Evolutionary conservation across 2,329 filamentous ascomycete genomes (phyloP), one percentile per base, ranked within the genome.

Genomic region (Aspergillus jensenii): DNA sequence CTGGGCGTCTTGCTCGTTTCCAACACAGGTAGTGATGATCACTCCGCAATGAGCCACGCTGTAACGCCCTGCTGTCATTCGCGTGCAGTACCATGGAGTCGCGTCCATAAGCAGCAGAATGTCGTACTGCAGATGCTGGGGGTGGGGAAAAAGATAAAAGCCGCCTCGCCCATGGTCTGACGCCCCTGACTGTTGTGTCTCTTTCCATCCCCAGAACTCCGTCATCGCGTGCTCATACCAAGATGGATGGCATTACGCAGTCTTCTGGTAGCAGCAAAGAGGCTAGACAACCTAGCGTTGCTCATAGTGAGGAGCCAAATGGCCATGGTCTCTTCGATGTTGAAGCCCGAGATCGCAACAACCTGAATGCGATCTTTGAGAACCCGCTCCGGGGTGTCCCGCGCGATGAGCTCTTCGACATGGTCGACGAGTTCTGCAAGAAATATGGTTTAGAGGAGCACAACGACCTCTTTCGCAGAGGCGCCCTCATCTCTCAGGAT

Each of bases 311-410:
- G 45, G 43, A 61, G 35, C 58, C 54, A 2, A 59, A 51, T 2
- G 39, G 43, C 31, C 59, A 52, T 31, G 58, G 57, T 11, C 52
- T 68, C 17, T 63, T 63, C 31, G 70, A 73, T 43, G 23, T 71
- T 8, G 70, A 72, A 47, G 54, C 58, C 7, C 65, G 59, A 4
- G 48, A 63, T 11, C 52, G 59, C 3, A 62, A 64, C 43, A 67
- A 67, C 15, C 62, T 77, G 11, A 74, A 68, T 59, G 69, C 74
- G 8, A 61, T 73, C 57, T 77, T 84, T 55, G 76, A 79, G 54
- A 87, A 87, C 41, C 82, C 82, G 11, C 74, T 88, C 3, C 79
- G 76, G 2, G 82, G 79, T 0, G 77, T 87, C 7, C 76, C 81
- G 2, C 77, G 79, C 27, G 75, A 81, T 1, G 71, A 81, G 52